Base-by-base conservation (phyloP, 345 rosid genomes). In the Combretum micranthum region DNA sequence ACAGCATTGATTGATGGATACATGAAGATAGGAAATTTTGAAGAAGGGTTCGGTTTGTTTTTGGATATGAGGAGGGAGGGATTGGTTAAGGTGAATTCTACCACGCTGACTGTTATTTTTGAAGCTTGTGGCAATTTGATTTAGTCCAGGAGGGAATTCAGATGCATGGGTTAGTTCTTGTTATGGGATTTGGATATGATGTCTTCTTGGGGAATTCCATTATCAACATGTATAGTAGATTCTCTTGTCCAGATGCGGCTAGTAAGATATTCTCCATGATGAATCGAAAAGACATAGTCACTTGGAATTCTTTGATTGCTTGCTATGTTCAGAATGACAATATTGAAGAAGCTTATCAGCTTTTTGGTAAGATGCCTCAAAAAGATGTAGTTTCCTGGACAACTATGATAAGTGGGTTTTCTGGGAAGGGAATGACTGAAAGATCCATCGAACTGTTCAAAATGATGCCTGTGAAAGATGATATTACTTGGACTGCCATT, bases 331-430 rank as follows among this genome's bases (percentile, higher is more conserved):
- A 79, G 56, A 57, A 64, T 19, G 73, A 59, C 19, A 44, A 67
- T 46, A 42, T 79, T 20, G 86, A 76, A 56, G 74, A 79, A 72
- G 97, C 95, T 68, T 74, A 71, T 55, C 56, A 50, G 56, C 75
- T 80, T 60, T 89, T 89, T 42, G 62, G 65, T 56, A 64, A 70
- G 62, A 84, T 84, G 91, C 95, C 86, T 0, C 47, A 20, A 43
- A 86, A 78, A 75, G 92, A 89, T 64, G 64, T 68, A 15, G 77
- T 86, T 69, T 86, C 92, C 37, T 89, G 91, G 95, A 89, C 95
- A 18, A 79, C 85, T 59, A 78, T 86, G 75, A 76, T 86, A 21
- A 49, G 72, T 4, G 89, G 87, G 20, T 79, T 80, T 72, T 77
- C 80, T 51, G 64, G 71, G 45, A 47, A 13, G 43, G 79, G 89